Conservation (phyloP, 2,329 filamentous ascomycete species). For the Neonectria ditissima region DNA sequence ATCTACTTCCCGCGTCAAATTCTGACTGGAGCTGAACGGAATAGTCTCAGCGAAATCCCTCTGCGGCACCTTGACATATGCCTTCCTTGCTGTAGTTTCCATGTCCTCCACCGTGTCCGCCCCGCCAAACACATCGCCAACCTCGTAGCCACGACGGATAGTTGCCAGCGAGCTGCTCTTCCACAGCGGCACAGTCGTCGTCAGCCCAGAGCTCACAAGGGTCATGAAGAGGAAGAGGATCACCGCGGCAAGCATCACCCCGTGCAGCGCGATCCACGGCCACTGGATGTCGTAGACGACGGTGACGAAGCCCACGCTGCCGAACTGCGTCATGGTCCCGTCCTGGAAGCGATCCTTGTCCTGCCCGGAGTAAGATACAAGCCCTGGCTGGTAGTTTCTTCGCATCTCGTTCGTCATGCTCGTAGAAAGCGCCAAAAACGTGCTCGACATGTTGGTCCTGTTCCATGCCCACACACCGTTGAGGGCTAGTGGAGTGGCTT, state of each 20-base stretch:
- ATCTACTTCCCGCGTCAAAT: background rate
- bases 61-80: background rate
- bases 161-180: constrained; percentile 19
- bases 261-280: constrained; percentile 21
- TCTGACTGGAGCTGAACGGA: background rate
- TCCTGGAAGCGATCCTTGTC: constrained; percentile 13
- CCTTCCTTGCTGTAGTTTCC: constrained; percentile 13
- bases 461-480: constrained; percentile 20
- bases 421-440: constrained; percentile 15
- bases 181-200: background rate
- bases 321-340: constrained; percentile 5
- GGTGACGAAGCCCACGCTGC: constrained; percentile 7
- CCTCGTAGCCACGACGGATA: constrained; percentile 15
- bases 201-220: background rate
- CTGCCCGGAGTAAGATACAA: constrained; percentile 1
- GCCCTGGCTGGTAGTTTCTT: constrained; percentile 2
- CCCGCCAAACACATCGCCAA: constrained; percentile 7
- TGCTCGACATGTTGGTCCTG: constrained; percentile 17
- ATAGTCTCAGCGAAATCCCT: background rate
- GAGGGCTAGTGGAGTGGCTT: constrained; percentile 6
- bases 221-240: constrained; percentile 17
- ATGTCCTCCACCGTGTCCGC: constrained; percentile 19
- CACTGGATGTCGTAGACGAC: constrained; percentile 20
- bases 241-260: background rate
- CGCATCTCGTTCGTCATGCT: constrained; percentile 31